Base-by-base conservation (phyloP, 2,329 filamentous ascomycete species). In the Pleomassaria siparia region DNA sequence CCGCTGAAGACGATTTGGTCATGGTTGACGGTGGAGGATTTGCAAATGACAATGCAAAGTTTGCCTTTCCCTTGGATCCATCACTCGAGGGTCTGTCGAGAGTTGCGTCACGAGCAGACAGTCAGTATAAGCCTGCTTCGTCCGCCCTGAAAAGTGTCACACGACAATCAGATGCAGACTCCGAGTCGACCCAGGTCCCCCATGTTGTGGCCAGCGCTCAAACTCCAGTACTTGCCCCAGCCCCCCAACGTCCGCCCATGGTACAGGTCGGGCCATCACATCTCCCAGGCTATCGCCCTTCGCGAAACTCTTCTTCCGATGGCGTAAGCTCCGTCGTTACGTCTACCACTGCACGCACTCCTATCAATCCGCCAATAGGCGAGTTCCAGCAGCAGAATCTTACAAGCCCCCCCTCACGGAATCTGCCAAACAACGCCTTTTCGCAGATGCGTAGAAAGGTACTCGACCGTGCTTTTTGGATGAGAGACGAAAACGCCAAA, bases 401-500 rank as follows among this genome's bases (percentile, higher is more conserved):
- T 10, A 41, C 48, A 4, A 56, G 48, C 4, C 50, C 59, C 18
- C 67, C 65, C 5, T 49, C 51, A 25, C 61, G 68, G 47, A 71
- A 72, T 52, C 66, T 80, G 44, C 74, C 75, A 12, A 64, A 56
- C 18, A 66, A 53, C 28, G 55, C 65, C 3, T 61, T 69, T 24
- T 63, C 69, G 41, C 86, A 88, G 58, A 87, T 96, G 77, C 84
- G 87, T 53, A 88, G 89, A 61, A 91, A 92, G 63, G 86, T 99
- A 7, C 75, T 97, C 37, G 95, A 89, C 67, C 94, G 91, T 63
- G 91, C 97, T 59, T 97, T 96, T 60, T 97, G 92, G 94, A 99
- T 99, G 94, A 89, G 91, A 50, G 94, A 99, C 66, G 94, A 97
- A 64, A 96, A 95, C 53, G 95, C 92, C 50, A 97, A 95, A 67